Conservation (phyloP, 176 grass and related monocot species). For the Carex pumila region DNA sequence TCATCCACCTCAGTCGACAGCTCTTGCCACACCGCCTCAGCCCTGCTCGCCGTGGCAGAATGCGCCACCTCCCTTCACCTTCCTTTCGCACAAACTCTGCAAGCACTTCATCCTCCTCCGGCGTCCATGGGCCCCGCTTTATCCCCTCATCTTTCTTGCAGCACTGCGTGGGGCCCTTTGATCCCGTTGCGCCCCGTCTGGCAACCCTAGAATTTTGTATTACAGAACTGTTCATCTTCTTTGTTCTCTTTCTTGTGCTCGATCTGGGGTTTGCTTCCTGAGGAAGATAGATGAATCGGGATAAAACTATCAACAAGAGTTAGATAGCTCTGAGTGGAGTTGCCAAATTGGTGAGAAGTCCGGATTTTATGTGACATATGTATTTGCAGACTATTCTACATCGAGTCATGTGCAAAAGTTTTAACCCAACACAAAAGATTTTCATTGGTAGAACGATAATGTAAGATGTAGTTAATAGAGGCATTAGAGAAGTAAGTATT, state of each 20-base stretch:
- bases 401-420: not conserved
- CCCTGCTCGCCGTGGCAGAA: slow-evolving; percentile 64
- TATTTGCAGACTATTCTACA: not conserved
- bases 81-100: slow-evolving; percentile 44
- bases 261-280: not conserved
- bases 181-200: not conserved
- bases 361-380: not conserved
- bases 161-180: not conserved
- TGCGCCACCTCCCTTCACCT: slow-evolving; percentile 70
- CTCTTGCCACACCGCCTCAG: slow-evolving; percentile 61
- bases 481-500: not conserved
- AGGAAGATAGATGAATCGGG: slow-evolving; percentile 4
- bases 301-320: not conserved
- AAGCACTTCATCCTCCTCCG: slow-evolving; percentile 79
- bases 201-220: not conserved
- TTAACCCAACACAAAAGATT: not conserved
- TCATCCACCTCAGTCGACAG: slow-evolving; percentile 82
- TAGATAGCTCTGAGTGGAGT: not conserved
- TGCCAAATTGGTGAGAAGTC: not conserved
- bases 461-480: not conserved
- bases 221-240: slow-evolving; percentile 3
- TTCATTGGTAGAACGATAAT: not conserved
- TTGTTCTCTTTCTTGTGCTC: not conserved
- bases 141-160: slow-evolving; percentile 23
- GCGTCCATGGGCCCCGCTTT: slow-evolving; percentile 75